Base-by-base conservation (phyloP, 176 grass and related monocot genomes). In the Raddia guianensis region DNA sequence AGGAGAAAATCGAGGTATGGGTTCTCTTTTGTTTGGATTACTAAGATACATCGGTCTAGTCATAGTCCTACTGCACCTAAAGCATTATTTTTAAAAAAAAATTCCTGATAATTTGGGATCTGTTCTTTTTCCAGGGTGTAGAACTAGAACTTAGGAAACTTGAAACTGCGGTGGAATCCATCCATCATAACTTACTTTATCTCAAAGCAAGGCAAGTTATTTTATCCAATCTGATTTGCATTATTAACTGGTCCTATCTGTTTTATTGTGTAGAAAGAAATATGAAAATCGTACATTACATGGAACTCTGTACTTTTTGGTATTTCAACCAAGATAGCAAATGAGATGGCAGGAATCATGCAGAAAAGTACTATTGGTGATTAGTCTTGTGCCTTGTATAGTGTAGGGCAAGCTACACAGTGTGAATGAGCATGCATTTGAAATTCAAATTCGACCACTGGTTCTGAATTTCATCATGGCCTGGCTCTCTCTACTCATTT, bases 1-100 rank as follows among this genome's bases (percentile, higher is more conserved):
- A 99, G 72, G 93, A 99, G 21, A 99, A 99, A 74, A 88, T 99
- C 74, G 84, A 98, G 92, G 97, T 93, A 37, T 63, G 73, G 3
- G 27, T 5, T 34, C 5, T 1, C 2, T 33, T 0, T 8, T 34
- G 27, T 43, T 43, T 43, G 5, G 0, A 43, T 33, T 70, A 77
- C 33, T 12, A 58, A 46, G 52, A 63, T 66, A 16, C 9, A 6
- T 16, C 13, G 6, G 0, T 46, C 7, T 43, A 68, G 10, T 43
- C 13, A 2, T 65, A 47, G 21, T 89, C 40, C 6, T 15, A 9
- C 11, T 54, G 10, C 44, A 33, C 6, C 40, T 57, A 54, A 49
- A 47, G 42, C 34, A 7, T 45, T 57, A 0, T 32, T 47, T 58
- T 79, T 77, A 6, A 27, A 27, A 27, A 27, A 27, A 27, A 27